Evolutionary conservation across 2,329 filamentous ascomycete genomes (phyloP), one percentile per base, ranked within the genome.

Genomic region (Juglanconis sp.): DNA sequence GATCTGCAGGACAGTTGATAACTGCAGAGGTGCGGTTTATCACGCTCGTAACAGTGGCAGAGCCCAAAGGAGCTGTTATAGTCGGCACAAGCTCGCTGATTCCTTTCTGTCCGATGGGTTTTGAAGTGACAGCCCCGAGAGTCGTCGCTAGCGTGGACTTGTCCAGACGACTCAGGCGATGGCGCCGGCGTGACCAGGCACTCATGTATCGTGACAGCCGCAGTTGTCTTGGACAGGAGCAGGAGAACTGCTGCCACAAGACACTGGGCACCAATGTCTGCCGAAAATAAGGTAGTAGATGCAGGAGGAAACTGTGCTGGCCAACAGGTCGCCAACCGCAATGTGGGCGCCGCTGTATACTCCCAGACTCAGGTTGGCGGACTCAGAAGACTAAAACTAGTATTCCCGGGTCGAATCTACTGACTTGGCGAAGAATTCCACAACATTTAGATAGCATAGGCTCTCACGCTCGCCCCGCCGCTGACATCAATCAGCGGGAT

Each of bases 201-300:
- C 7, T 17, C 44, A 2, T 51, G n/a, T 31, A 38, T 40, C 2
- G 35, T 4, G 6, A 49, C 46, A 7, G n/a, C 34, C 15, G 35
- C 34, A 4, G 50, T 24, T 4, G 51, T 46, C 17, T 24, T 34
- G 31, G 53, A 32, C 5, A 32, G 24, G 30, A 47, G n/a, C 9
- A 53, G 34, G 15, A 31, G 4, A 7, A 47, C 53, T 11, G 46
- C 34, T 4, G 59, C 49, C 5, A 54, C 24, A 17, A 61, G 49
- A 35, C 59, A 61, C 50, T 49, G 47, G 7, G 59, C 57, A 6
- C 54, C 59, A 5, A 57, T 36, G n/a, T 44, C 49, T 7, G 54
- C 59, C 2, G 24, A 10, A 49, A 61, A 61, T 35, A 61, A 44
- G 6, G 59, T 61, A 11, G 59, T 61, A 2, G 59, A 61, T 4